Conservation (phyloP, 768 basidiomycete species). For the Boletus edulis region DNA sequence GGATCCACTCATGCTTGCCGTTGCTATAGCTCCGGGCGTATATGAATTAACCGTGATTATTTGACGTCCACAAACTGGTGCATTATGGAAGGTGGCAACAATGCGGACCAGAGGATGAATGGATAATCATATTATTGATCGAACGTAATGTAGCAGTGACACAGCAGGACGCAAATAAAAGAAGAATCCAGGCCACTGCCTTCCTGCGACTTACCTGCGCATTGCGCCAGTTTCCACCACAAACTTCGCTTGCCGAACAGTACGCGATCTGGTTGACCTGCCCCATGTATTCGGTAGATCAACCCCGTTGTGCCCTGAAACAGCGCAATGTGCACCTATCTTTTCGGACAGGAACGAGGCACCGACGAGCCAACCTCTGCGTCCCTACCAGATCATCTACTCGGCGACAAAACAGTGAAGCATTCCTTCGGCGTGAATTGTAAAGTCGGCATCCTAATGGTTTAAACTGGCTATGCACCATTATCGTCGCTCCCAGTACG, state of each 20-base stretch:
- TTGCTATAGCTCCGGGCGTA: conserved; percentile 28
- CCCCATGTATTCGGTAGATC: neutral
- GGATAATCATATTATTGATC: conserved; percentile 1
- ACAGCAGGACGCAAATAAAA: neutral
- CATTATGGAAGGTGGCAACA: conserved; percentile 12
- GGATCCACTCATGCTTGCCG: conserved; percentile 19
- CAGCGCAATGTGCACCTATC: neutral
- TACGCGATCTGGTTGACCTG: conserved; percentile 7
- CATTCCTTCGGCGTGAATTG: conserved; percentile 14
- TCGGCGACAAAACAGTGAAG: conserved; percentile 26
- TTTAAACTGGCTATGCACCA: conserved; percentile 10
- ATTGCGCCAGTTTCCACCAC: neutral
- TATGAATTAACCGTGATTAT: conserved; percentile 30
- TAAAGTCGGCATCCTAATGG: conserved; percentile 27
- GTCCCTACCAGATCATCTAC: conserved; percentile 23
- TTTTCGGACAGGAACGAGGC: conserved; percentile 5
- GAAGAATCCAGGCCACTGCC: neutral
- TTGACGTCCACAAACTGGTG: conserved; percentile 26
- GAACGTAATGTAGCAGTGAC: conserved; percentile 1
- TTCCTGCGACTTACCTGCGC: conserved; percentile 14
- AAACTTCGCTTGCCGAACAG: neutral
- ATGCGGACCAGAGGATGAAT: conserved; percentile 3
- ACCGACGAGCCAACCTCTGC: neutral
- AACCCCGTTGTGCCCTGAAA: neutral
- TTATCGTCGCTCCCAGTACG: neutral